Evolutionary conservation across 2,329 filamentous ascomycete species (phyloP).

Genomic region (Beauveria sp.): DNA sequence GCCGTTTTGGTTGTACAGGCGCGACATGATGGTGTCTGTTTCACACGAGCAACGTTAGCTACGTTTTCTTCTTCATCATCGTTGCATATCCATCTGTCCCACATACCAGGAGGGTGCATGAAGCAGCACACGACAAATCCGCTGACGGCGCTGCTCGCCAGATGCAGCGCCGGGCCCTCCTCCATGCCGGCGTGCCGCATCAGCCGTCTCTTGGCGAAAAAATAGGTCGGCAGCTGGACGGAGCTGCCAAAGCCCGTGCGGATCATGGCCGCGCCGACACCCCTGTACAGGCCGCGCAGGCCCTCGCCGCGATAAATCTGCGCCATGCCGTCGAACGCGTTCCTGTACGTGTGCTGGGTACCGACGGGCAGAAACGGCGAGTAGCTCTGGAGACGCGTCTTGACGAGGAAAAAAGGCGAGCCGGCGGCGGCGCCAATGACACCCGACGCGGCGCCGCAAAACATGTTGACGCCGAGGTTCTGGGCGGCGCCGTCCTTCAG

Average conservation of each 20-base stretch:
- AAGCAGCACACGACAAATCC: conserved; percentile 95
- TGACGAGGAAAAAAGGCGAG: conserved; percentile 95
- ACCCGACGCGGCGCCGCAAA: conserved; percentile 81
- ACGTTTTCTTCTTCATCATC: not conserved
- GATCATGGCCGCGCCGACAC: conserved; percentile 89
- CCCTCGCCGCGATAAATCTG: conserved; percentile 77
- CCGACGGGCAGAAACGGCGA: conserved; percentile 89
- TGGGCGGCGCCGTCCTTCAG: conserved; percentile 69
- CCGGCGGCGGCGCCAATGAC: conserved; percentile 88
- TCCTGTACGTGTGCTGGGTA: conserved; percentile 90
- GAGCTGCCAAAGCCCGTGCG: conserved; percentile 92
- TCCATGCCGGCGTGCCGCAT: conserved; percentile 78
- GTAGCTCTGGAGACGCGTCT: conserved; percentile 90
- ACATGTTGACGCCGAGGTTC: conserved; percentile 84
- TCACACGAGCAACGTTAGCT: conserved; percentile 8
- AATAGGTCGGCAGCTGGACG: conserved; percentile 95
- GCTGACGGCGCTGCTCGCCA: conserved; percentile 80
- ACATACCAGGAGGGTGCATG: conserved; percentile 88
- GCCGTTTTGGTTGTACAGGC: conserved; percentile 97
- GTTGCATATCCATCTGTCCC: too few relatives aligned
- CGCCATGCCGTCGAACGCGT: conserved; percentile 72
- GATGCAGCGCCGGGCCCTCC: conserved; percentile 81
- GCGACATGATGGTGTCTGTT: conserved; percentile 89
- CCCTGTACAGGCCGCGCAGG: conserved; percentile 74
- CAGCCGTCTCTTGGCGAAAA: conserved; percentile 86